Percentiles rank a stretch among this genome's conserved stretches.
Conservation (phyloP, 1,139 yeast species). For the Yamadazyma spencermartinsiae region DNA sequence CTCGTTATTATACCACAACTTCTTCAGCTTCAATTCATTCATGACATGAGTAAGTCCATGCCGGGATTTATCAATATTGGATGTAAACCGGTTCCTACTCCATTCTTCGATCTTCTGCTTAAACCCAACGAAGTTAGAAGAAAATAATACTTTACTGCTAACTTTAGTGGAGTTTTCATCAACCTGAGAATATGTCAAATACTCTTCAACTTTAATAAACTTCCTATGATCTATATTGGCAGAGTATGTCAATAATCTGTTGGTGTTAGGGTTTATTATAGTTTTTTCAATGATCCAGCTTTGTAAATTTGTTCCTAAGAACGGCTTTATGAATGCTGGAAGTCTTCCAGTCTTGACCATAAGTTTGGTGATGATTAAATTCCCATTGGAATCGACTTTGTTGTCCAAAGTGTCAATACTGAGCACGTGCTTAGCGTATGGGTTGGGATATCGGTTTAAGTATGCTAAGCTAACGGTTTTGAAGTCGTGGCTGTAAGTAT, state of each 20-base stretch:
- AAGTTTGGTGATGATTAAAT: constrained; percentile 70
- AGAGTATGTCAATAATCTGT: constrained; percentile 67
- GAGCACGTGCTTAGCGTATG: constrained; percentile 84
- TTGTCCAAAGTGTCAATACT: constrained; percentile 77
- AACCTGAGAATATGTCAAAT: constrained; percentile 44
- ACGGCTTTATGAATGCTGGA: constrained; percentile 78
- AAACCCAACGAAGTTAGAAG: constrained; percentile 70
- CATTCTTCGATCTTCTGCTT: constrained; percentile 78
- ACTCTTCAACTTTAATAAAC: constrained; percentile 79
- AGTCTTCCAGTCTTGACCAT: constrained; percentile 79
- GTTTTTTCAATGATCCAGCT: constrained; percentile 86
- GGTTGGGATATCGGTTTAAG: constrained; percentile 87
- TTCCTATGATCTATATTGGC: constrained; percentile 85
- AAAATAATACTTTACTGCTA: constrained; percentile 61
- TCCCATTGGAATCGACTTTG: constrained; percentile 60
- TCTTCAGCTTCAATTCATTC: constrained; percentile 28
- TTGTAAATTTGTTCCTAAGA: constrained; percentile 70
- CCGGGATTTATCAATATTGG: constrained; percentile 65
- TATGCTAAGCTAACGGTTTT: constrained; percentile 76
- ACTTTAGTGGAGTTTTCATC: constrained; percentile 37
- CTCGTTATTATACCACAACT: constrained; percentile 3
- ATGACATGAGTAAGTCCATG: constrained; percentile 79
- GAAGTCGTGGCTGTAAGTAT: constrained; percentile 63
- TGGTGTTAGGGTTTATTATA: constrained; percentile 62
- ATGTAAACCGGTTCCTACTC: constrained; percentile 71